These are phyloP conservation scores for Bimuria novae-zelandiae DNA, from an alignment of 2,329 filamentous ascomycete species.

Conservation along the genomic window DNA sequence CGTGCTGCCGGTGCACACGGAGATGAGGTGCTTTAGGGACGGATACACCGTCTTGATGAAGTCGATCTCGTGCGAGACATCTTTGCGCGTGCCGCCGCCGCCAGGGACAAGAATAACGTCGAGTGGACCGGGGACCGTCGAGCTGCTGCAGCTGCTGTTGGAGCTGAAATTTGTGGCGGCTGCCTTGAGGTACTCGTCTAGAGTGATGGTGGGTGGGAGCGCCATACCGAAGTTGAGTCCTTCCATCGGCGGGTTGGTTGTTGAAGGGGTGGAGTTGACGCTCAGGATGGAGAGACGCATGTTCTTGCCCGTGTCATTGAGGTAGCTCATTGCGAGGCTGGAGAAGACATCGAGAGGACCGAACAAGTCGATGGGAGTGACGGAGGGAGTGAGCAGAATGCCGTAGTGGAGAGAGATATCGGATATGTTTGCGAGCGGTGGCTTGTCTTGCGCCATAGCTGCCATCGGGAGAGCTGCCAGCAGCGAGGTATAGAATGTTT, in stretches of 20 bases:
- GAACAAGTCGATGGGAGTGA: constrained; percentile 25
- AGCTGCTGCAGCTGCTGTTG: not conserved
- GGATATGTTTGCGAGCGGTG: constrained; percentile 8
- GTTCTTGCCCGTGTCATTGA: constrained; percentile 11
- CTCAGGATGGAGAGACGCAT: constrained; percentile 19
- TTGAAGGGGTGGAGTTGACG: constrained; percentile 23
- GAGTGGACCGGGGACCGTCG: constrained; percentile 35
- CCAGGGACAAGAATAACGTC: constrained; percentile 68
- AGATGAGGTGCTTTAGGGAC: constrained; percentile 56
- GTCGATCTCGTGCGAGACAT: constrained; percentile 12
- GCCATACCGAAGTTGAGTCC: constrained; percentile 33
- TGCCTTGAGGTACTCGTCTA: constrained; percentile 28
- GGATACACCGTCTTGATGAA: constrained; percentile 16
- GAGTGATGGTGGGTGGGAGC: constrained; percentile 56
- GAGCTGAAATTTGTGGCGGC: constrained; percentile 45
- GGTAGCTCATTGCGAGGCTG: constrained; percentile 18
- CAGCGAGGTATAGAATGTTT: constrained; percentile 1
- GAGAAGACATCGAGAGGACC: constrained; percentile 51
- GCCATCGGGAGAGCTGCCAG: constrained; percentile 3
- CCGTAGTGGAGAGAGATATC: constrained; percentile 11
- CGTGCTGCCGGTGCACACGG: constrained; percentile 66
- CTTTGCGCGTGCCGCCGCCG: constrained; percentile 52
- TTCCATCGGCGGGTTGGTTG: constrained; percentile 14
- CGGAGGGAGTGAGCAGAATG: constrained; percentile 26
- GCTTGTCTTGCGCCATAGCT: constrained; percentile 1